Evolutionary conservation across 2,329 filamentous ascomycete genomes (phyloP), one percentile per base, ranked within the genome.

Genomic region (Pseudocercospora musae): DNA sequence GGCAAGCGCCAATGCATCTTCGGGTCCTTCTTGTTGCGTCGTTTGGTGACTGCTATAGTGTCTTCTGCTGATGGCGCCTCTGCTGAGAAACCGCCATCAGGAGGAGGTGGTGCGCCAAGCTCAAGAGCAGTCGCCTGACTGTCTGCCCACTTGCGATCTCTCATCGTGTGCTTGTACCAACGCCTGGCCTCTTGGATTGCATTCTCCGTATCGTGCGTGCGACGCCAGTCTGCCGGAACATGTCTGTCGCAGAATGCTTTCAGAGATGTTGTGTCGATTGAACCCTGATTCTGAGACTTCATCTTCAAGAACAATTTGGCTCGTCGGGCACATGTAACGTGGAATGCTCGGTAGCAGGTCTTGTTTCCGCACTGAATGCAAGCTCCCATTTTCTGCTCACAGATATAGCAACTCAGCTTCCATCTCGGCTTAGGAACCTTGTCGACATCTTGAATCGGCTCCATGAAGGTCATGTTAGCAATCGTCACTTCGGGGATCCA

Each of bases 311-410:
- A 98, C 0, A 99, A 83, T 66, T 89, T 88, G 53, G 93, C 92
- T 70, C 91, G 87, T 59, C 95, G 87, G 23, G 95, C 95, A 75
- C 95, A 99, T 4, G 95, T 98, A 59, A 97, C 92, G 77, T 99
- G 95, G 75, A 99, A 99, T 8, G 95, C 95, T 72, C 94, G 89
- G 73, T 96, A 99, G 77, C 95, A 99, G 65, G 89, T 91, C 78
- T 97, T 98, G 80, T 98, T 97, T 64, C 93, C 92, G 77, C 95
- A 99, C 76, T 99, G 95, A 64, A 99, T 97, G 76, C 94, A 98
- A 44, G 95, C 94, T 21, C 95, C 95, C 95, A 99, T 99, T 71
- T 89, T 90, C 78, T 99, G 95, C 68, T 92, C 89, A 79, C 95
- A 99, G 61, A 99, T 96, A 76, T 99, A 99, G 79, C 95, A 99